These are phyloP conservation scores for Sporothrix globosa DNA, from an alignment of 2,329 filamentous ascomycete genomes.

Conservation along the genomic window DNA sequence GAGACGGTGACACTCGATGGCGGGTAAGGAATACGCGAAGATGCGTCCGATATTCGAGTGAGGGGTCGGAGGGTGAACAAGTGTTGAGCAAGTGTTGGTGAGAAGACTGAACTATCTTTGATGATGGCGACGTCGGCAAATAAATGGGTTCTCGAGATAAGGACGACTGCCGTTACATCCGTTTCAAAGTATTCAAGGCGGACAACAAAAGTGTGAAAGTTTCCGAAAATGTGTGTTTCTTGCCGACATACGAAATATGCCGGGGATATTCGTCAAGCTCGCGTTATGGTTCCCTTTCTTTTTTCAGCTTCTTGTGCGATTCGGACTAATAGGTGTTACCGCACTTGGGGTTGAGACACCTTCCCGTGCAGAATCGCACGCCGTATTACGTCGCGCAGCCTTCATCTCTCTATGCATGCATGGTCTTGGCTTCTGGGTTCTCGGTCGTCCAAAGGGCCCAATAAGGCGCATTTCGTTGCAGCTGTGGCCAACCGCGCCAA, in stretches of 20 bases:
- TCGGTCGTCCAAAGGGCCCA: too few species aligned
- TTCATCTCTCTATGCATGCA: background rate
- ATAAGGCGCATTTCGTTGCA: too few species aligned
- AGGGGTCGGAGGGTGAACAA: background rate
- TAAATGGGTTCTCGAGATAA: conserved; percentile 5
- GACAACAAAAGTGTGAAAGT: background rate
- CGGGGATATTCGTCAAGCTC: background rate
- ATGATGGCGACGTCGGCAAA: background rate
- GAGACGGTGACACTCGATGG: background rate
- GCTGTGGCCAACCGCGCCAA: too few species aligned
- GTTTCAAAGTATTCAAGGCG: background rate
- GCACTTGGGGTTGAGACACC: conserved; percentile 1
- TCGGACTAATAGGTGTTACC: background rate
- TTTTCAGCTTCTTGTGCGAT: background rate
- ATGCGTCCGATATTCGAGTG: background rate
- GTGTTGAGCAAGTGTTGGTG: background rate
- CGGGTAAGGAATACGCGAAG: background rate
- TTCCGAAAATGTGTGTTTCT: background rate
- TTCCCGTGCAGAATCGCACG: background rate
- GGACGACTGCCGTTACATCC: background rate
- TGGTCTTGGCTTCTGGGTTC: background rate
- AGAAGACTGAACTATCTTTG: background rate
- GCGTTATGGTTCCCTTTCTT: background rate
- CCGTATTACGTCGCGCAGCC: too few species aligned
- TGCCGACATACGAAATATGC: background rate